Percentiles rank a stretch among this genome's conserved stretches.
phyloP scores from a whole-genome alignment of 768 basidiomycete species.

The Tephrocybe rancida region DNA sequence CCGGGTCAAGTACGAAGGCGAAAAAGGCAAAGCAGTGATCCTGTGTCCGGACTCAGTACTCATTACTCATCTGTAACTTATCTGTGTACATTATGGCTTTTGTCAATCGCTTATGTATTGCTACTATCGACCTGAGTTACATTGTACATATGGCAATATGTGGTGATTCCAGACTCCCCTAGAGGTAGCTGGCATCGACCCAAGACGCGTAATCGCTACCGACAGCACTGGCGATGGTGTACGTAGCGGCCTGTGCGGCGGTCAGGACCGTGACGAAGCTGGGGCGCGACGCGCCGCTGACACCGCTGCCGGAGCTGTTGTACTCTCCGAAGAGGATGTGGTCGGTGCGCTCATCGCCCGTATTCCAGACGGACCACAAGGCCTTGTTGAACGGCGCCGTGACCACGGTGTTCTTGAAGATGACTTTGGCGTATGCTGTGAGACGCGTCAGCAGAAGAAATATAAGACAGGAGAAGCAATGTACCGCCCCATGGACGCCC shows the following conservation, averaged over 20 bases:
- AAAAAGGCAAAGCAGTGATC: constrained; percentile 39
- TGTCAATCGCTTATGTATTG: too few relatives aligned
- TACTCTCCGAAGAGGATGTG: constrained; percentile 8
- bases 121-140: too few relatives aligned
- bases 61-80: constrained; percentile 13
- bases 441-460: not conserved
- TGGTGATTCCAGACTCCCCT: too few relatives aligned
- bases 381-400: constrained; percentile 39
- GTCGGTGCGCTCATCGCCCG: constrained; percentile 20
- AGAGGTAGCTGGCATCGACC: constrained; percentile 42
- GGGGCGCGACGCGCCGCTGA: constrained; percentile 24
- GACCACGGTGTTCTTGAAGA: constrained; percentile 48
- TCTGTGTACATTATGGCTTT: constrained; percentile 2
- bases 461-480: constrained; percentile 10
- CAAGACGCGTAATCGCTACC: constrained; percentile 46
- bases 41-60: not conserved
- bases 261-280: constrained; percentile 41
- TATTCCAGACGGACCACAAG: constrained; percentile 16
- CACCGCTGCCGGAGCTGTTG: constrained; percentile 5
- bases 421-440: constrained; percentile 47
- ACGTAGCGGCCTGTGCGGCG: constrained; percentile 36
- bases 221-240: constrained; percentile 45
- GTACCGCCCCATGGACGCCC: constrained; percentile 49
- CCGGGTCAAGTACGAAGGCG: constrained; percentile 36
- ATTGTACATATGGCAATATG: too few relatives aligned